phyloP scores from a whole-genome alignment of 1,284 basidiomycete species.

The Pseudozyma thailandica region DNA sequence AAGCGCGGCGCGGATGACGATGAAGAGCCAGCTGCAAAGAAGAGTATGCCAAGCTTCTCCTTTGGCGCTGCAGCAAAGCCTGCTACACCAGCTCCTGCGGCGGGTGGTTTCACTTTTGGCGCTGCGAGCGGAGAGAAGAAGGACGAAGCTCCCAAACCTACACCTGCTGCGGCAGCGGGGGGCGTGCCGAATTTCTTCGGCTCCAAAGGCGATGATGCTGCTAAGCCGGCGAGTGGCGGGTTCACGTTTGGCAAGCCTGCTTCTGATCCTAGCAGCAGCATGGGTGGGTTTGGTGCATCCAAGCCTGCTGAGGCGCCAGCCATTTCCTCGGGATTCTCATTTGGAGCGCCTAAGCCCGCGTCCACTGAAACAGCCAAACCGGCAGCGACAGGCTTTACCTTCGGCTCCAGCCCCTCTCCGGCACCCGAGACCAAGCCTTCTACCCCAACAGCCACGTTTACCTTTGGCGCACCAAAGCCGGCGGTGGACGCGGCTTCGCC shows the following conservation, averaged over 20 bases:
- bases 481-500: slow-evolving; percentile 12
- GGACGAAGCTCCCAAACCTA: slow-evolving; percentile 14
- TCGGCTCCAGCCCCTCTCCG: slow-evolving; percentile 4
- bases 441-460: not conserved
- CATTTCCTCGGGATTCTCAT: not conserved
- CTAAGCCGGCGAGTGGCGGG: slow-evolving; percentile 18
- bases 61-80: slow-evolving; percentile 34
- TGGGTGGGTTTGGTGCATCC: slow-evolving; percentile 12
- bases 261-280: slow-evolving; percentile 3
- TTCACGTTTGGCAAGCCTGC: slow-evolving; percentile 48
- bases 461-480: slow-evolving; percentile 20
- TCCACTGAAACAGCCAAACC: not conserved
- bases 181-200: slow-evolving; percentile 47
- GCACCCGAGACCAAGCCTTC: not conserved
- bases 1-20: slow-evolving; percentile 36
- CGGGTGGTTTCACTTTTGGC: slow-evolving; percentile 27
- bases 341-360: slow-evolving; percentile 4
- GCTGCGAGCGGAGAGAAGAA: slow-evolving; percentile 19
- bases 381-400: slow-evolving; percentile 20
- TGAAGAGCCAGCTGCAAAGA: slow-evolving; percentile 34
- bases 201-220: slow-evolving; percentile 22
- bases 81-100: slow-evolving; percentile 3
- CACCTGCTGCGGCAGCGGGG: slow-evolving; percentile 11
- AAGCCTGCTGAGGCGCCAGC: slow-evolving; percentile 7
- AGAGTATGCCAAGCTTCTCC: slow-evolving; percentile 46